These are phyloP conservation scores for Coemansia sp. DNA, from an alignment of 192 early-diverging fungal species.

Conservation along the genomic window DNA sequence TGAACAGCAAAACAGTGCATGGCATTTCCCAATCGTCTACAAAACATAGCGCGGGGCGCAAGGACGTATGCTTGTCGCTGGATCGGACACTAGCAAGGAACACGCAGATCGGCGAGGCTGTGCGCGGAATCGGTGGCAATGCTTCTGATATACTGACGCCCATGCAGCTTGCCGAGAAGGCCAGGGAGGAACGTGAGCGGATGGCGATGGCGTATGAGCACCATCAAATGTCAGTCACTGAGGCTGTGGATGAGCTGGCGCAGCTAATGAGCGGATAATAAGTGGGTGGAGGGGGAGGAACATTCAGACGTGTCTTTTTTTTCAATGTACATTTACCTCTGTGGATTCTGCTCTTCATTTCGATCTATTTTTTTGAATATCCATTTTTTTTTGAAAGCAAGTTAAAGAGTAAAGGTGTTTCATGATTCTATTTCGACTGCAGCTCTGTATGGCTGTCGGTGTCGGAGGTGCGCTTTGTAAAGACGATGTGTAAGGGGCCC, in stretches of 20 bases:
- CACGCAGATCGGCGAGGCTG: conserved; percentile 20
- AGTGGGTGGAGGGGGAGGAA: too few relatives aligned
- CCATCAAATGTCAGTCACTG: conserved; percentile 24
- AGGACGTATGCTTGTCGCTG: conserved; percentile 24
- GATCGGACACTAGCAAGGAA: conserved; percentile 16
- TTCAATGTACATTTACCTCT: too few relatives aligned
- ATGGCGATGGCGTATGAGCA: conserved; percentile 35
- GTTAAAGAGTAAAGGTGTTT: too few relatives aligned
- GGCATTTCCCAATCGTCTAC: conserved; percentile 21
- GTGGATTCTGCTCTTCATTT: too few relatives aligned
- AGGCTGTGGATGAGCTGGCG: conserved; percentile 40
- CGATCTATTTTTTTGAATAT: too few relatives aligned
- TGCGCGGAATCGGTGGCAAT: conserved; percentile 28
- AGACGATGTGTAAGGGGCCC: conserved; percentile 29
- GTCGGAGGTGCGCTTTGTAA: conserved; percentile 2
- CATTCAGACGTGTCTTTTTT: too few relatives aligned
- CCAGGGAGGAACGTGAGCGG: conserved; percentile 25
- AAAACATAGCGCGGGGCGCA: conserved; percentile 38
- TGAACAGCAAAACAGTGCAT: not conserved
- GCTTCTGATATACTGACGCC: conserved; percentile 16
- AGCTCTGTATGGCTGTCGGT: not conserved
- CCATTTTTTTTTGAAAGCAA: too few relatives aligned
- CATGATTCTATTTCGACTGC: not conserved
- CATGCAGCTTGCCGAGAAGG: conserved; percentile 19
- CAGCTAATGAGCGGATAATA: conserved; percentile 31